Base-by-base conservation (phyloP, 352 stramenopile genomes). In the Aphanomyces euteiches region DNA sequence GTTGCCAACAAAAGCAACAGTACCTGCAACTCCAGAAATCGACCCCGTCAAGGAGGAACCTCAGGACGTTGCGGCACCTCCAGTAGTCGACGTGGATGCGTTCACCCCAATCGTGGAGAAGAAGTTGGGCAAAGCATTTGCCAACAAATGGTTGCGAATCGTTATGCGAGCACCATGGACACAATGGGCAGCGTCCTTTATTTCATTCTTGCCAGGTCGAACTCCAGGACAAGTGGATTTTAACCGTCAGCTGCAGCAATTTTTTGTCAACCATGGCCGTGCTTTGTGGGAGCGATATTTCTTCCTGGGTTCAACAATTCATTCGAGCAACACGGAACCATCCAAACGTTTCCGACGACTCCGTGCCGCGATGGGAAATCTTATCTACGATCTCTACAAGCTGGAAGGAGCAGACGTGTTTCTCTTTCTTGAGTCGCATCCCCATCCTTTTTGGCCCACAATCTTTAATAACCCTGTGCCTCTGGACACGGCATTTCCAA, bases 321-420 rank as follows among this genome's bases (percentile, higher is more conserved):
- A 58, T 58, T 34, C 50, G 8, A n/a, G n/a, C n/a, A 58, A 58
- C 50, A 58, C 50, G n/a, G n/a, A 21, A 34, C 50, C 50, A 19
- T 58, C 50, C 8, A 58, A 19, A 19, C 50, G 50, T 8, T 58
- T 58, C 50, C 50, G 50, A 38, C 50, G 50, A 58, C 50, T 58
- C 50, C 50, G 50, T 3, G 50, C 8, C 13, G 8, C 50, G n/a
- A 21, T 58, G 8, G 50, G 50, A 13, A 8, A 58, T 10, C n/a
- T 58, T 1, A 34, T 58, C n/a, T 34, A 58, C 8, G n/a, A 19
- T 19, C 50, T 58, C n/a, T 58, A 58, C 50, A 19, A 10, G 50
- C 50, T 58, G 8, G 50, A 58, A 58, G 50, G 50, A 13, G 50
- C 37, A n/a, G 50, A 58, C 50, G 50, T 58, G 50, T 58, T 58